A percentile compares a stretch with the other conserved stretches of the same genome.
phyloP scores from a whole-genome alignment of 1,284 basidiomycete genomes.

The Irpex rosettiformis region DNA sequence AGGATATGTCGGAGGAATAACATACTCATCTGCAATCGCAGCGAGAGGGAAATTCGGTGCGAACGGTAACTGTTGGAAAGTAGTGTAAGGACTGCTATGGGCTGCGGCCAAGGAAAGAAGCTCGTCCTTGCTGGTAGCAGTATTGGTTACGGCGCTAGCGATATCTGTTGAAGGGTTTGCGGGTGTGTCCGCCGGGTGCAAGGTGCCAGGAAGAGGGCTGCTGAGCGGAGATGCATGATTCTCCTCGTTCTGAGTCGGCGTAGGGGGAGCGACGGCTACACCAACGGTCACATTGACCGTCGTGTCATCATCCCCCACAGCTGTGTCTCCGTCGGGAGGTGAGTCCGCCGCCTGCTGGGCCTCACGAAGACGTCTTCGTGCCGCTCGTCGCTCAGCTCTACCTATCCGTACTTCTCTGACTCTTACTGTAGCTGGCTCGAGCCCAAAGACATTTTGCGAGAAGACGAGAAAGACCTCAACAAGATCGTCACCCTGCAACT shows the following conservation, averaged over 20 bases:
- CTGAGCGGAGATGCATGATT: constrained; percentile 14
- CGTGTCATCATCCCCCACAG: constrained; percentile 51
- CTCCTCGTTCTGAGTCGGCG: constrained; percentile 7
- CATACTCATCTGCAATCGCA: constrained; percentile 83
- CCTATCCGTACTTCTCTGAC: constrained; percentile 89
- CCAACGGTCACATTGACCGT: constrained; percentile 63
- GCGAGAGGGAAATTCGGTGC: constrained; percentile 81
- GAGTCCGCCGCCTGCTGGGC: constrained; percentile 47
- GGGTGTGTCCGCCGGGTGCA: constrained; percentile 17
- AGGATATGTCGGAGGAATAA: constrained; percentile 83
- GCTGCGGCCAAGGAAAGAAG: constrained; percentile 63
- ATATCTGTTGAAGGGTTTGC: constrained; percentile 16
- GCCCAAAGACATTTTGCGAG: constrained; percentile 83
- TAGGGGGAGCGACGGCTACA: constrained; percentile 44
- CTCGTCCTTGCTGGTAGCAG: constrained; percentile 49
- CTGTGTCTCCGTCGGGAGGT: constrained; percentile 40
- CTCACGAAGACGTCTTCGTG: constrained; percentile 70
- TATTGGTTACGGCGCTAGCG: constrained; percentile 11
- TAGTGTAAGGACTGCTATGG: constrained; percentile 78
- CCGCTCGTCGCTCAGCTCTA: constrained; percentile 78
- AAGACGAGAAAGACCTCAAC: constrained; percentile 88
- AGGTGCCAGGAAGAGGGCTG: constrained; percentile 16
- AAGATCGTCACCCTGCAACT: constrained; percentile 87
- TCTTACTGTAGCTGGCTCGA: constrained; percentile 85
- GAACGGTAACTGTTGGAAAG: constrained; percentile 83